Evolutionary conservation across 331 rosid species (phyloP).

Genomic region (Malus hybrid): DNA sequence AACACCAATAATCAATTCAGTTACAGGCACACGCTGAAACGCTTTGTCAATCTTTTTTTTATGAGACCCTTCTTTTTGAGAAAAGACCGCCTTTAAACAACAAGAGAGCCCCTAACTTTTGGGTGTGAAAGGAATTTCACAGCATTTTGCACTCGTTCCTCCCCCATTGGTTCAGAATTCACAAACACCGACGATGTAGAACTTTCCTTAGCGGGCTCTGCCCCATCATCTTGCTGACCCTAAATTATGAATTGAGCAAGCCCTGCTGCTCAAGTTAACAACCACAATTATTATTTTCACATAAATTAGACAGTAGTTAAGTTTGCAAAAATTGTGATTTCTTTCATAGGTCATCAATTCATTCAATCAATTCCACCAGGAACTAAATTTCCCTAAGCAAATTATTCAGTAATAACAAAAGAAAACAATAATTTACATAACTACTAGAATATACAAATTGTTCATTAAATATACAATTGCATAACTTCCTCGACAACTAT

Average conservation of each 20-base stretch:
- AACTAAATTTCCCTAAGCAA: neutral
- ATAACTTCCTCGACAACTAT: neutral
- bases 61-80: slow-evolving; percentile 93
- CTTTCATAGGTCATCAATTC: neutral
- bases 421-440: too few relatives aligned
- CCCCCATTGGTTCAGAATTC: slow-evolving; percentile 77
- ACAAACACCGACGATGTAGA: slow-evolving; percentile 60
- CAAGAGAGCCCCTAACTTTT: slow-evolving; percentile 84
- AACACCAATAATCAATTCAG: slow-evolving; percentile 6
- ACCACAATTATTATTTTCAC: neutral
- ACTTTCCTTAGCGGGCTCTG: slow-evolving; percentile 40
- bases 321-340: neutral
- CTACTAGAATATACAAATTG: neutral
- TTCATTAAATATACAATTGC: neutral
- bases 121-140: slow-evolving; percentile 86
- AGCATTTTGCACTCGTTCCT: slow-evolving; percentile 94
- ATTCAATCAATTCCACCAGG: neutral
- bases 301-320: neutral
- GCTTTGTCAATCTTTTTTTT: slow-evolving; percentile 96
- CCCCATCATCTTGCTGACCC: slow-evolving; percentile 45
- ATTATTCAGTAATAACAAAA: neutral
- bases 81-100: slow-evolving; percentile 77
- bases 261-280: slow-evolving; percentile 29
- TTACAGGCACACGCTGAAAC: slow-evolving; percentile 81
- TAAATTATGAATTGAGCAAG: slow-evolving; percentile 28